These are phyloP conservation scores for Neurospora sp. DNA, from an alignment of 495 filamentous ascomycete genomes.

Conservation along the genomic window DNA sequence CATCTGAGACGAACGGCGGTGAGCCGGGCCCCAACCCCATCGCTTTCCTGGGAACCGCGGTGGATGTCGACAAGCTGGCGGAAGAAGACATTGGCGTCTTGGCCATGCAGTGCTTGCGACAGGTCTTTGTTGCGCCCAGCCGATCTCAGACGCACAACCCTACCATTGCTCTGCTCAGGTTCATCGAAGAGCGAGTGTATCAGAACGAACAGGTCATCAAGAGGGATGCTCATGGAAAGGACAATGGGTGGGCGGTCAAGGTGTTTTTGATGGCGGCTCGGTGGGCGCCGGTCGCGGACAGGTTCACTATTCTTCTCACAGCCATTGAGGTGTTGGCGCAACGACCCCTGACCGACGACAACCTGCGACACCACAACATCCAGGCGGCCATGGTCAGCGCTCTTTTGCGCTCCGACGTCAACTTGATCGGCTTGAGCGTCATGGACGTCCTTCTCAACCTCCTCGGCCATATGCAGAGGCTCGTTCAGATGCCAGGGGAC, in stretches of 20 bases:
- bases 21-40: constrained; percentile 51
- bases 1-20: constrained; percentile 42
- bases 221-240: constrained; percentile 22
- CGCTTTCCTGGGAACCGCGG: constrained; percentile 61
- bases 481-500: constrained; percentile 54
- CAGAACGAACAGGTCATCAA: constrained; percentile 36
- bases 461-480: constrained; percentile 62
- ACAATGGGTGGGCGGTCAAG: constrained; percentile 64
- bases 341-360: constrained; percentile 53
- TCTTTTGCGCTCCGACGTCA: constrained; percentile 76
- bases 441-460: constrained; percentile 83
- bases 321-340: constrained; percentile 63
- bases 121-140: constrained; percentile 67
- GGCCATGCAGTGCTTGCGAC: constrained; percentile 71
- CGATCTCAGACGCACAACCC: constrained; percentile 66
- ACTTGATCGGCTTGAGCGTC: constrained; percentile 85
- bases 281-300: constrained; percentile 86
- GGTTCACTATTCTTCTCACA: constrained; percentile 74
- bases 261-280: constrained; percentile 65
- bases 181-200: constrained; percentile 51
- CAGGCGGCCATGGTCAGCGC: constrained; percentile 65
- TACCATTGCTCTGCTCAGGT: constrained; percentile 57
- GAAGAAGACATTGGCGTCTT: constrained; percentile 78
- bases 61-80: constrained; percentile 73
- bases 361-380: constrained; percentile 58